A percentile compares a stretch with the other conserved stretches of the same genome.
Evolutionary conservation across 2,329 filamentous ascomycete genomes (phyloP).

Genomic region (Chaetomium sp.): DNA sequence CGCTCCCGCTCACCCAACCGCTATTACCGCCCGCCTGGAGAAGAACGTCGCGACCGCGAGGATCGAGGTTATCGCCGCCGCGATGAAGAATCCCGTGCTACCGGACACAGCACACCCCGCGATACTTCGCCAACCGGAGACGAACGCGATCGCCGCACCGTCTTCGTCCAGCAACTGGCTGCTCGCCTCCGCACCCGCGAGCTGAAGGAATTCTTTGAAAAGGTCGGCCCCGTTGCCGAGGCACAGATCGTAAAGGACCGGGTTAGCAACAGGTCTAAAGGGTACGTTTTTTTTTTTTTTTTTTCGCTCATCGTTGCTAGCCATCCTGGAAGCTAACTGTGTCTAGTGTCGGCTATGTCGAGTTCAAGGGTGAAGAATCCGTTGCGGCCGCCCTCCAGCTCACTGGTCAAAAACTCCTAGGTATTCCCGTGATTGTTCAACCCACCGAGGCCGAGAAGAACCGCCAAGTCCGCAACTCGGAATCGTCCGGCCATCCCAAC

Average conservation of each 20-base stretch:
- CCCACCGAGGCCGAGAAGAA: constrained; percentile 99
- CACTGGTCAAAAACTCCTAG: constrained; percentile 97
- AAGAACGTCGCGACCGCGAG: constrained; percentile 46
- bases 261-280: constrained; percentile 95
- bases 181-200: constrained; percentile 90
- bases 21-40: constrained; percentile 58
- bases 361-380: constrained; percentile 95
- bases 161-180: constrained; percentile 98
- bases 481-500: constrained; percentile 70
- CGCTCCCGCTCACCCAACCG: constrained; percentile 72
- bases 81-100: constrained; percentile 55
- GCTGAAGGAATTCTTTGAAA: constrained; percentile 92
- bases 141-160: constrained; percentile 92
- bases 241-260: constrained; percentile 98
- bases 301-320: background rate
- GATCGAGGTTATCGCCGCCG: constrained; percentile 47
- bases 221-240: constrained; percentile 91
- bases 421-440: constrained; percentile 97
- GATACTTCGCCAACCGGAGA: constrained; percentile 74
- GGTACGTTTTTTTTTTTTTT: constrained; percentile 61
- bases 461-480: constrained; percentile 84
- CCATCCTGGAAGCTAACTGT: constrained; percentile 42
- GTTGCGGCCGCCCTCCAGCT: constrained; percentile 93
- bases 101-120: constrained; percentile 42
- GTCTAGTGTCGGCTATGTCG: constrained; percentile 92